Conservation (phyloP, 1,284 basidiomycete species). For the Ganoderma resinaceum region DNA sequence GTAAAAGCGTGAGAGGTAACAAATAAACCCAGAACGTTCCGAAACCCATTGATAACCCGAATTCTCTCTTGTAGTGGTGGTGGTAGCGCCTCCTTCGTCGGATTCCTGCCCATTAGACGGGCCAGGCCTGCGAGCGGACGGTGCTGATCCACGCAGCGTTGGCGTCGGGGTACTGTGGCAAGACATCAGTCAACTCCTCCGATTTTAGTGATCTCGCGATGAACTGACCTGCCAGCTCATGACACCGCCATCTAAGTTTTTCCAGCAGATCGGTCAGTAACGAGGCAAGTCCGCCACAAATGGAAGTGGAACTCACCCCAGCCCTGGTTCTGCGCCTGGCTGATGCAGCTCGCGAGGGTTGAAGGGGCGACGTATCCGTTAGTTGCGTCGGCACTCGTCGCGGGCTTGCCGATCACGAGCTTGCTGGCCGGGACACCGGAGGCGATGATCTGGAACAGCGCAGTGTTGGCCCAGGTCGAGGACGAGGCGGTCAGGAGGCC, state of each 20-base stretch:
- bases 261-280: not conserved
- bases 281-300: not conserved
- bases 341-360: slow-evolving; percentile 60
- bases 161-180: slow-evolving; percentile 49
- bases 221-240: slow-evolving; percentile 41
- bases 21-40: not conserved
- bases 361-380: slow-evolving; percentile 64
- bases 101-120: slow-evolving; percentile 25
- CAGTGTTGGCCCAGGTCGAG: slow-evolving; percentile 54
- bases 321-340: slow-evolving; percentile 58
- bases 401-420: slow-evolving; percentile 71
- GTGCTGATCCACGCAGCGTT: slow-evolving; percentile 55
- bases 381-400: slow-evolving; percentile 54
- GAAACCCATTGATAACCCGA: not conserved
- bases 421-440: slow-evolving; percentile 58
- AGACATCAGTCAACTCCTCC: slow-evolving; percentile 12
- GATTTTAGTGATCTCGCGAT: not conserved
- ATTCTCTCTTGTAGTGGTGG: not conserved
- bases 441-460: slow-evolving; percentile 68
- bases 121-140: slow-evolving; percentile 39
- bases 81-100: not conserved
- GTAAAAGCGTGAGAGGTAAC: not conserved
- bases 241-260: slow-evolving; percentile 54
- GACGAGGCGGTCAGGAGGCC: slow-evolving; percentile 61
- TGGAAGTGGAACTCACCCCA: slow-evolving; percentile 53